These are phyloP conservation scores for Alternaria gaisen DNA, from an alignment of 2,329 filamentous ascomycete genomes.

Conservation along the genomic window DNA sequence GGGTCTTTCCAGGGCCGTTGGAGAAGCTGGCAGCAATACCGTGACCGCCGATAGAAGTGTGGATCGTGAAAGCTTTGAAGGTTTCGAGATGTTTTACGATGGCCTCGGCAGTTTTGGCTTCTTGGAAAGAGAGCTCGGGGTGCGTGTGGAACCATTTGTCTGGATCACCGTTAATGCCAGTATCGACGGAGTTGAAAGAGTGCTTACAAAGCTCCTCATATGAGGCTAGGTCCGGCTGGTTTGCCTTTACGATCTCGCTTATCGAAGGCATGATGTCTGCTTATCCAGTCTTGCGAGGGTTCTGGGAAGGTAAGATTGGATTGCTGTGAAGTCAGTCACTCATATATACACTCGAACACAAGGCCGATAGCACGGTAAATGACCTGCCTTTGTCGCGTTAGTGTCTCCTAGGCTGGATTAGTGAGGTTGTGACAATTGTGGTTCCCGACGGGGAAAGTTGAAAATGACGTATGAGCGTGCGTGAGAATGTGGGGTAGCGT, in stretches of 20 bases:
- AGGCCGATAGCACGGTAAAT: conserved; percentile 4
- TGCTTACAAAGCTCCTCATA: conserved; percentile 48
- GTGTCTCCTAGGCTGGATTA: neutral
- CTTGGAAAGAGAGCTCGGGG: conserved; percentile 50
- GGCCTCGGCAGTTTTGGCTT: conserved; percentile 42
- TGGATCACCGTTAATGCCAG: conserved; percentile 15
- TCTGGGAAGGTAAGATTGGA: neutral
- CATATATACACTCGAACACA: conserved; percentile 1
- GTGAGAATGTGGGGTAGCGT: conserved; percentile 10
- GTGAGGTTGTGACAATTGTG: conserved; percentile 9
- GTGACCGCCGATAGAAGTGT: conserved; percentile 64
- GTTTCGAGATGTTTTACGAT: conserved; percentile 41
- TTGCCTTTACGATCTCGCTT: conserved; percentile 34
- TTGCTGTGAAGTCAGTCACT: neutral
- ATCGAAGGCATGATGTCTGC: conserved; percentile 38
- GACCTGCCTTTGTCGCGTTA: conserved; percentile 17
- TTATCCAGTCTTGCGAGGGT: neutral
- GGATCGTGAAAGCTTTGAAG: conserved; percentile 55
- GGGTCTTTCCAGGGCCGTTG: conserved; percentile 64
- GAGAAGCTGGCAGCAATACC: conserved; percentile 65
- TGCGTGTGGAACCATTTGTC: conserved; percentile 48
- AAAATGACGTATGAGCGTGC: conserved; percentile 27
- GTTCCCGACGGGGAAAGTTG: conserved; percentile 32
- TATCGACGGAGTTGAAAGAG: neutral
- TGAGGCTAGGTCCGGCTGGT: conserved; percentile 35